Base-by-base conservation (phyloP, 2,329 filamentous ascomycete genomes). In the Pleomassaria siparia region DNA sequence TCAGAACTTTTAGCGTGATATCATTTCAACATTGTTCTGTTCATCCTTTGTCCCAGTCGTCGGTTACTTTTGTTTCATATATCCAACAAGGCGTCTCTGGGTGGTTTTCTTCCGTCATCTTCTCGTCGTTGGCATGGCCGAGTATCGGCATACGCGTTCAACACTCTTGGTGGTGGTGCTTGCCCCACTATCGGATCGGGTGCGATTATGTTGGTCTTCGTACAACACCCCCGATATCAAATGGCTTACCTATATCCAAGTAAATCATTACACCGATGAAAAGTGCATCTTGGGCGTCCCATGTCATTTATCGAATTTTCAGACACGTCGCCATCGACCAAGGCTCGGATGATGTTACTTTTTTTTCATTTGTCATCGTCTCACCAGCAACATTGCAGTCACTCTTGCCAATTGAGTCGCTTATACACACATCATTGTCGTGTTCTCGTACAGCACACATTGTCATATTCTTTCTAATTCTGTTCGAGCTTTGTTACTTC, bases 1-100 rank as follows among this genome's bases (percentile, higher is more conserved):
- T 25, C 94, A 97, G 74, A 99, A 99, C 72, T 99, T 99, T 64
- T 97, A 82, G 44, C 20, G 29, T 45, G 28, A 24, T 43, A 25
- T 33, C 32, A 12, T 45, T 30, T n/a, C 32, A 26, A 16, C 37
- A 15, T 20, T 6, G 33, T 15, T 30, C 18, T 43, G 18, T 25
- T 25, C 16, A 22, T 18, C 20, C 13, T 28, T 33, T 44, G 32
- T 48, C 40, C 28, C 29, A 20, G 29, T 44, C 33, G 15, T 33
- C 13, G 7, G 20, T 25, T 25, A n/a, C 24, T 30, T 18, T 15
- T 26, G 20, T 26, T 20, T 25, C n/a, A 47, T 50, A 50, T 50
- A 50, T 44, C 44, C 44, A 8, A 25, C 6, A 12, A 44, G 48
- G 44, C 44, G 47, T 47, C 21, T 33, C 15, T 24, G 11, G 30